Conservation (phyloP, 2,329 filamentous ascomycete genomes). For the Monilinia laxa region DNA sequence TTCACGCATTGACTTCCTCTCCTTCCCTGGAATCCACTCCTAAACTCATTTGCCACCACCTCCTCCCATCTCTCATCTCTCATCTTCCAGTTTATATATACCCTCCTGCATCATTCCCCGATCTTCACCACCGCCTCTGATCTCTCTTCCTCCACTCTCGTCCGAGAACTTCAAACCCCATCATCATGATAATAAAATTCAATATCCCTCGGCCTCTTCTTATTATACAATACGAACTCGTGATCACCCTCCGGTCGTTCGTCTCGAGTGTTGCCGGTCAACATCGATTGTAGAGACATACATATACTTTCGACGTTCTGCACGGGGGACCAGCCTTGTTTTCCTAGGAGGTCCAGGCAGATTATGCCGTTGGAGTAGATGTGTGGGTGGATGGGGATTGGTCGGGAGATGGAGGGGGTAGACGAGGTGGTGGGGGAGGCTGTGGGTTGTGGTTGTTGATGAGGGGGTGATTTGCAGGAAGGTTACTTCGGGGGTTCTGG, state of each 20-base stretch:
- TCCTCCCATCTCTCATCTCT: background rate
- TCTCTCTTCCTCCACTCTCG: background rate
- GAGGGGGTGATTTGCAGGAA: conserved; percentile 55
- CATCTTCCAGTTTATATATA: no score
- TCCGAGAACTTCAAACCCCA: conserved; percentile 49
- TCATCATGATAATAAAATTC: conserved; percentile 94
- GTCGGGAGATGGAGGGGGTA: conserved; percentile 51
- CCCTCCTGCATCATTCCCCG: no score
- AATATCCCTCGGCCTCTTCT: conserved; percentile 79
- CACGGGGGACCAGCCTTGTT: conserved; percentile 90
- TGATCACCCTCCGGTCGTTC: conserved; percentile 88
- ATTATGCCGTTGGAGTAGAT: conserved; percentile 94
- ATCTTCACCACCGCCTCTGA: no score
- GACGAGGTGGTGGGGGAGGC: conserved; percentile 89
- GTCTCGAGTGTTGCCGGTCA: conserved; percentile 90
- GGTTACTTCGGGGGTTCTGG: conserved; percentile 92
- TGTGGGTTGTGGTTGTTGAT: conserved; percentile 60
- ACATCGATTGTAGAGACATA: conserved; percentile 97
- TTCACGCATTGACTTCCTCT: background rate
- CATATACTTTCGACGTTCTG: conserved; percentile 97
- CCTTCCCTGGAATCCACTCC: background rate
- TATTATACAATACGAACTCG: conserved; percentile 81
- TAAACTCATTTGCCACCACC: no score
- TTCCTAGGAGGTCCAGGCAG: conserved; percentile 87
- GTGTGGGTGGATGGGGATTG: conserved; percentile 92